Evolutionary conservation across 2,329 filamentous ascomycete species (phyloP).

Genomic region (Aspergillus quadrilineatus): DNA sequence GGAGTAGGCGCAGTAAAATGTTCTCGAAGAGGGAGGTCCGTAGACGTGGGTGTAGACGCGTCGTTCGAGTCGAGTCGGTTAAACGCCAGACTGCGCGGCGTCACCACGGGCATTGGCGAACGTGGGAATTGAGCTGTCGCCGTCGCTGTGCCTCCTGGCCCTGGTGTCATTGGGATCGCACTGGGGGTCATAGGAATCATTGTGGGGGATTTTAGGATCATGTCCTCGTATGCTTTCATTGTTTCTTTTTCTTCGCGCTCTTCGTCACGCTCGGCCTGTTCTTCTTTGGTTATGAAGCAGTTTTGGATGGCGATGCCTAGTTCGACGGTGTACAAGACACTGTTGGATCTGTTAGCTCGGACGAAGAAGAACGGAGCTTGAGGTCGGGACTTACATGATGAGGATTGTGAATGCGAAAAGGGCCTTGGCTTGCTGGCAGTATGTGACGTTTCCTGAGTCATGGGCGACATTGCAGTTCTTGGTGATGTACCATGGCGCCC

Average conservation of each 20-base stretch:
- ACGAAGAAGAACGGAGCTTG: neutral
- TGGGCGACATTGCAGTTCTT: slow-evolving; percentile 58
- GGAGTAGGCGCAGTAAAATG: slow-evolving; percentile 28
- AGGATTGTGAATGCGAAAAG: slow-evolving; percentile 57
- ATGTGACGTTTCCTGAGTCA: slow-evolving; percentile 47
- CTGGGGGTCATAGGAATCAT: slow-evolving; percentile 34
- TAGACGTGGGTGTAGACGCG: slow-evolving; percentile 23
- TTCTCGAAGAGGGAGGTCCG: slow-evolving; percentile 43
- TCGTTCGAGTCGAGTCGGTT: slow-evolving; percentile 34
- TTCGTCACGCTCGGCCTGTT: slow-evolving; percentile 35
- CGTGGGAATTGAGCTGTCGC: slow-evolving; percentile 2
- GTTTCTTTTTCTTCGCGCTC: slow-evolving; percentile 37
- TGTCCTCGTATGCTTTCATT: slow-evolving; percentile 43
- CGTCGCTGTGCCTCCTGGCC: neutral
- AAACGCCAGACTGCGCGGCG: slow-evolving; percentile 45
- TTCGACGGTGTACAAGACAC: slow-evolving; percentile 52
- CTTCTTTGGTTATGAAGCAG: slow-evolving; percentile 44
- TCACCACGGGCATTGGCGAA: slow-evolving; percentile 22
- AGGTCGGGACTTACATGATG: slow-evolving; percentile 49
- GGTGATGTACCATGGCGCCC: slow-evolving; percentile 63
- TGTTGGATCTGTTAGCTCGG: slow-evolving; percentile 28
- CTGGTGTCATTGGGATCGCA: slow-evolving; percentile 10
- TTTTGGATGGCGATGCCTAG: slow-evolving; percentile 50
- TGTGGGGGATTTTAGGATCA: slow-evolving; percentile 40
- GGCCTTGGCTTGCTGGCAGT: slow-evolving; percentile 61